phyloP scores from a whole-genome alignment of 2,329 filamentous ascomycete species.

The Hypoxylon sp. region DNA sequence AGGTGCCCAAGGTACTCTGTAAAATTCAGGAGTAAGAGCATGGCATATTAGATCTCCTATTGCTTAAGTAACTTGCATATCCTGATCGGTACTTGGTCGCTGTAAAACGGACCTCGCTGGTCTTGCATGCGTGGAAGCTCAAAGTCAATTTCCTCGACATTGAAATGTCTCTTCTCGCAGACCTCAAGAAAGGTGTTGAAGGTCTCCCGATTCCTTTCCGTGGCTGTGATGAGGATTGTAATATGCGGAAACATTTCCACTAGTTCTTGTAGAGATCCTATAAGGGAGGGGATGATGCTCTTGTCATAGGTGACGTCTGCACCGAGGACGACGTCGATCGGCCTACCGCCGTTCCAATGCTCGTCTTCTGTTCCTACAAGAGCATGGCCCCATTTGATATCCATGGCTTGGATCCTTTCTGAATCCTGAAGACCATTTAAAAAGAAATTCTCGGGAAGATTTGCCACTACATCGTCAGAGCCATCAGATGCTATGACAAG shows the following conservation, averaged over 20 bases:
- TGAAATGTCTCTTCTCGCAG: slow-evolving; percentile 66
- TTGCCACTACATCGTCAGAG: slow-evolving; percentile 78
- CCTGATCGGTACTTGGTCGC: slow-evolving; percentile 70
- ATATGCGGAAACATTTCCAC: slow-evolving; percentile 69
- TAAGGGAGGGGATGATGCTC: slow-evolving; percentile 72
- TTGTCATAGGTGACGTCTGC: slow-evolving; percentile 85
- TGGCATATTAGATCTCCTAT: background rate
- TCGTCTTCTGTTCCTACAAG: slow-evolving; percentile 71
- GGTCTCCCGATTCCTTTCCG: slow-evolving; percentile 78
- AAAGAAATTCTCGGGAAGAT: slow-evolving; percentile 76
- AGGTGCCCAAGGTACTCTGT: background rate
- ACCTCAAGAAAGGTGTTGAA: slow-evolving; percentile 74
- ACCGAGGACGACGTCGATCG: slow-evolving; percentile 76
- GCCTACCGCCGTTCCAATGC: slow-evolving; percentile 63
- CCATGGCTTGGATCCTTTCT: slow-evolving; percentile 63
- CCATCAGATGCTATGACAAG: slow-evolving; percentile 81
- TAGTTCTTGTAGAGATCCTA: slow-evolving; percentile 75
- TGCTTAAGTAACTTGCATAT: slow-evolving; percentile 63
- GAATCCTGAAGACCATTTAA: slow-evolving; percentile 74
- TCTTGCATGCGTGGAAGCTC: slow-evolving; percentile 55
- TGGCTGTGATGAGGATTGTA: slow-evolving; percentile 76
- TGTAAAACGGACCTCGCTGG: slow-evolving; percentile 76
- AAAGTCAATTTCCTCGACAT: slow-evolving; percentile 61
- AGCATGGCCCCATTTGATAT: slow-evolving; percentile 75
- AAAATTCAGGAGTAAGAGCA: background rate